Evolutionary conservation across 2,329 filamentous ascomycete species (phyloP).

Genomic region (Aspergillus neotritici): DNA sequence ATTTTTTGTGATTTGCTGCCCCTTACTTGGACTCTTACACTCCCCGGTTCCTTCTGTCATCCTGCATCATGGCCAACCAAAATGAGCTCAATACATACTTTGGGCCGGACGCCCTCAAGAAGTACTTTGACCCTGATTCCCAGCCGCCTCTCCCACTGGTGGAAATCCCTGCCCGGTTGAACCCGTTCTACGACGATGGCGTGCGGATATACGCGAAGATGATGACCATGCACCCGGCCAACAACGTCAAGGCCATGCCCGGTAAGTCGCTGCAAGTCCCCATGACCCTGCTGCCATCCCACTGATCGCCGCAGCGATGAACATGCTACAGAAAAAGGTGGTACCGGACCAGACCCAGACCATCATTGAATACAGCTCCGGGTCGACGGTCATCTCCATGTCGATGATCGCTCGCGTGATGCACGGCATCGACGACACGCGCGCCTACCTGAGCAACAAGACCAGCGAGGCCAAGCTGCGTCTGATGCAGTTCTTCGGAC

Average conservation of each 20-base stretch:
- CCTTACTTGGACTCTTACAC: background rate
- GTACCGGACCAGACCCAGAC: constrained; percentile 44
- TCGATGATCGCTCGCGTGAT: constrained; percentile 50
- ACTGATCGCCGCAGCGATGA: constrained; percentile 38
- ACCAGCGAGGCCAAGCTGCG: constrained; percentile 49
- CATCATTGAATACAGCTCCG: constrained; percentile 57
- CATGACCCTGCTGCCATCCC: background rate
- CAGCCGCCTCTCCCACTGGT: constrained; percentile 57
- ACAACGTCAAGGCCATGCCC: constrained; percentile 61
- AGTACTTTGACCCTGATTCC: constrained; percentile 57
- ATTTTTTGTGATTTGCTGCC: too few relatives aligned
- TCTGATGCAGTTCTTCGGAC: constrained; percentile 56
- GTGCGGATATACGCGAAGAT: constrained; percentile 62
- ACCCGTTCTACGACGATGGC: constrained; percentile 53
- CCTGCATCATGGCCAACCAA: constrained; percentile 18
- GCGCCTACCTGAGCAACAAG: constrained; percentile 56
- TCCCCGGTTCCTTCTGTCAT: background rate
- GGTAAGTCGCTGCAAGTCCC: constrained; percentile 12
- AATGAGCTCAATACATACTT: constrained; percentile 52
- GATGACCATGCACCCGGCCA: constrained; percentile 59
- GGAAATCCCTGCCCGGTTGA: constrained; percentile 54
- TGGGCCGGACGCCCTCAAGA: constrained; percentile 51
- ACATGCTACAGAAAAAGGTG: constrained; percentile 44
- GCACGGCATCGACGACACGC: constrained; percentile 48
- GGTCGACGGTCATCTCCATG: constrained; percentile 59